A percentile compares a stretch with the other conserved stretches of the same genome.
phyloP scores from a whole-genome alignment of 352 stramenopile genomes.

The Elongisporangium undulatum region DNA sequence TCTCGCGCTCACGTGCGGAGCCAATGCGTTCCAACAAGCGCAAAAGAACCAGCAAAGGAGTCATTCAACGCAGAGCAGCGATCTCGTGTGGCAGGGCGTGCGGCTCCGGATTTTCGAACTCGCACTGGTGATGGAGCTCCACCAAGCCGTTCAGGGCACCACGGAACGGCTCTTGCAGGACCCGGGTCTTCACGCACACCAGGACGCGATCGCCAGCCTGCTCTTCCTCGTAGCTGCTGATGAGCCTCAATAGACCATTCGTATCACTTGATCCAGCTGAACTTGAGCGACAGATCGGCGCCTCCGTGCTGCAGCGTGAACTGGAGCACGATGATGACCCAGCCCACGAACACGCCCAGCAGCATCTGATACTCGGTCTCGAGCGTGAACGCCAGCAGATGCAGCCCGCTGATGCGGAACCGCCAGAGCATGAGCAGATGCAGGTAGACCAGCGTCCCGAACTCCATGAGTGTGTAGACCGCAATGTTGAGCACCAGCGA shows the following conservation, averaged over 20 bases:
- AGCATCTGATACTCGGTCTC: slow-evolving; percentile 7
- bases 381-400: neutral
- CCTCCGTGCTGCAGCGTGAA: neutral
- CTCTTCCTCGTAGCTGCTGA: neutral
- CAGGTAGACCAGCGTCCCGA: neutral
- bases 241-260: neutral
- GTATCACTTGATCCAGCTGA: neutral
- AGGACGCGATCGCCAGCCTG: neutral
- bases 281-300: neutral
- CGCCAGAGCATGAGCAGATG: neutral
- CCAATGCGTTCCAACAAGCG: slow-evolving; percentile 32
- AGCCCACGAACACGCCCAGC: neutral
- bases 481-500: neutral
- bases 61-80: slow-evolving; percentile 1
- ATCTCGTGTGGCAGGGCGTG: slow-evolving; percentile 38
- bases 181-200: neutral
- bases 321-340: neutral
- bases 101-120: slow-evolving; percentile 45
- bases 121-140: slow-evolving; percentile 7
- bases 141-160: slow-evolving; percentile 13
- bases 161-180: neutral
- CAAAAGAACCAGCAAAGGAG: neutral
- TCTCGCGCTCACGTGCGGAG: slow-evolving; percentile 27
- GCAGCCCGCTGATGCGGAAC: neutral
- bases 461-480: neutral